Conservation (phyloP, 164 flowering plant species). For the Chloranthus sessilifolius region DNA sequence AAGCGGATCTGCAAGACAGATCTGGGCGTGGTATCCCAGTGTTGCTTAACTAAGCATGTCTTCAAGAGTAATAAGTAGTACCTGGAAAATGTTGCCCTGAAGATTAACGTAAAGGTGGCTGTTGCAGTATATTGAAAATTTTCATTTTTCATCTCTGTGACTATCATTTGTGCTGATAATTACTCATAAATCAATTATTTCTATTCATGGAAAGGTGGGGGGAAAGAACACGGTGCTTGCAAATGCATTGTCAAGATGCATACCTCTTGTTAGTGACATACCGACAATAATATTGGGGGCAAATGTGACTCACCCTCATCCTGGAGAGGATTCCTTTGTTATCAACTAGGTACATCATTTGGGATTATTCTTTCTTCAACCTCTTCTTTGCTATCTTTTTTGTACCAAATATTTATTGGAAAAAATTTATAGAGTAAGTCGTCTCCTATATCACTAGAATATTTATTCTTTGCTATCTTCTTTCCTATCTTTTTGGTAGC, state of each 20-base stretch:
- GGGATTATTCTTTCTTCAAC: too few relatives aligned
- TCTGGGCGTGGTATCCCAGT: slow-evolving; percentile 87
- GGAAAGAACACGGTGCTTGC: slow-evolving; percentile 88
- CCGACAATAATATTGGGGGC: slow-evolving; percentile 98
- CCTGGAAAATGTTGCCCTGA: slow-evolving; percentile 81
- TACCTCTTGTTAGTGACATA: slow-evolving; percentile 76
- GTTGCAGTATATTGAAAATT: too few relatives aligned
- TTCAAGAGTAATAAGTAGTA: slow-evolving; percentile 72
- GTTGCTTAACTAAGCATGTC: slow-evolving; percentile 82
- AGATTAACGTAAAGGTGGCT: slow-evolving; percentile 71
- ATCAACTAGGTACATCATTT: too few relatives aligned
- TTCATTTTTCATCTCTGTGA: too few relatives aligned
- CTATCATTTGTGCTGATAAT: too few relatives aligned
- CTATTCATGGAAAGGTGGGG: slow-evolving; percentile 38
- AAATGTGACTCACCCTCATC: slow-evolving; percentile 98
- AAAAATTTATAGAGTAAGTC: too few relatives aligned
- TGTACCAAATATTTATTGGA: too few relatives aligned
- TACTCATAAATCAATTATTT: too few relatives aligned
- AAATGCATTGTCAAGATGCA: slow-evolving; percentile 85
- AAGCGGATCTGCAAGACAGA: slow-evolving; percentile 95
- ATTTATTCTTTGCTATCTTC: too few relatives aligned
- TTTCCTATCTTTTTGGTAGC: too few relatives aligned
- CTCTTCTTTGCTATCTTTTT: too few relatives aligned
- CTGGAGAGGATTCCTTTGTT: slow-evolving; percentile 98
- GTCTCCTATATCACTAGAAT: too few relatives aligned